These are phyloP conservation scores for Rugiboletus extremiorientalis DNA, from an alignment of 1,284 basidiomycete species.

Conservation along the genomic window DNA sequence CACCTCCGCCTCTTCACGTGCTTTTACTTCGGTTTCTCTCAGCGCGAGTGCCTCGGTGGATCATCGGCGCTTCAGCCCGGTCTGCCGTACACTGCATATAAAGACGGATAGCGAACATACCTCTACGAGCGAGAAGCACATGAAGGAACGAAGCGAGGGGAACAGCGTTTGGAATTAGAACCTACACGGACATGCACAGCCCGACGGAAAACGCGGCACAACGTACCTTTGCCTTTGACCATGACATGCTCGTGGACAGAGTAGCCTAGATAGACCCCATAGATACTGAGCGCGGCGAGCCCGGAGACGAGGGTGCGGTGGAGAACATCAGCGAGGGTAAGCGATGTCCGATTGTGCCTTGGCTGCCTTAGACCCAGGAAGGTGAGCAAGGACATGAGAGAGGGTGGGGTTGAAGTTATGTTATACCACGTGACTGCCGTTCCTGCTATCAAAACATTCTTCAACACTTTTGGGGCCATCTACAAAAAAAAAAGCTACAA, in stretches of 20 bases:
- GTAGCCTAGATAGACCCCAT: conserved; percentile 35
- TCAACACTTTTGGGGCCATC: too few relatives aligned
- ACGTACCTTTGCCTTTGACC: conserved; percentile 33
- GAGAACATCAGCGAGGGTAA: conserved; percentile 30
- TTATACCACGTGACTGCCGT: conserved; percentile 15
- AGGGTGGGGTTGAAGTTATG: too few relatives aligned
- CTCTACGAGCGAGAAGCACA: conserved; percentile 12
- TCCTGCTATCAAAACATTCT: too few relatives aligned
- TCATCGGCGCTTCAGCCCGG: neutral
- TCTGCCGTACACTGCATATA: neutral
- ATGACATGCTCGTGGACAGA: conserved; percentile 33
- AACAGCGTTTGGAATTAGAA: neutral
- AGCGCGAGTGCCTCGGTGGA: conserved; percentile 21
- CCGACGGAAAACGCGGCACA: neutral
- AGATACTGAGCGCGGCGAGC: conserved; percentile 28
- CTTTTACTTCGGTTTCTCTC: conserved; percentile 25
- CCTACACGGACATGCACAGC: neutral
- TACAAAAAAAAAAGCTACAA: neutral
- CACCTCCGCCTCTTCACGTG: conserved; percentile 20
- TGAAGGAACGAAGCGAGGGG: neutral
- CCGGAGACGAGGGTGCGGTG: conserved; percentile 33
- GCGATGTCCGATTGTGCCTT: conserved; percentile 19
- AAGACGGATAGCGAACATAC: conserved; percentile 9
- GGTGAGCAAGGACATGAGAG: conserved; percentile 29
- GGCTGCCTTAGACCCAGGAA: conserved; percentile 28